Evolutionary conservation across 768 basidiomycete species (phyloP), one percentile per base, ranked within the genome.

Genomic region (Tubosaeta brunneosetosa): DNA sequence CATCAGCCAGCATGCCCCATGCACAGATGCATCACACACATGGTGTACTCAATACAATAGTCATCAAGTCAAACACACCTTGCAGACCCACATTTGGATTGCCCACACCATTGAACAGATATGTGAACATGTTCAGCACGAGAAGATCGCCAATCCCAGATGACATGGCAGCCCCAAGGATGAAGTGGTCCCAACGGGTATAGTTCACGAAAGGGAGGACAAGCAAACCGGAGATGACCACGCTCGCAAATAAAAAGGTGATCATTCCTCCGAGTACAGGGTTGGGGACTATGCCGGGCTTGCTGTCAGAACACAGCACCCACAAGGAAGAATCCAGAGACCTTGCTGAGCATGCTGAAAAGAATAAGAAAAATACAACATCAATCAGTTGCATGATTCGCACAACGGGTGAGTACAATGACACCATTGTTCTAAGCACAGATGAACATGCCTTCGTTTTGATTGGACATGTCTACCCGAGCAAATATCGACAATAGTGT

Each of bases 241-340:
- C 88, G 34, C 77, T 83, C 0, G 87, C 85, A 62, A 93, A 92
- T 10, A 92, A 75, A 77, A 92, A 92, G 3, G 90, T 91, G 11
- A 89, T 94, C 3, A 92, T 88, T 3, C 89, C 90, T 2, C 90
- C 91, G 0, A 91, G 77, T 6, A 91, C 88, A 0, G 90, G 74
- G 61, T 87, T 84, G 1, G 91, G 91, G 53, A 94, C 78, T 79
- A 53, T 13, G 27, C 25, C 1, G 31, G 1, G 22, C 22, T 40
- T 16, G 3, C 14, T 11, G 9, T 61, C 6, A 51, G 44, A 44
- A 38, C 14, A 7, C 17, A 1, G 42, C 57, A 77, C 79, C 91
- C 1, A 89, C 81, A 16, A 94, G 22, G 3, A 22, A 22, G 22
- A 22, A 22, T 22, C 22, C 22, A 22, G 22, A 22, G 22, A 22